A percentile compares a stretch with the other conserved stretches of the same genome.
Evolutionary conservation across 2,329 filamentous ascomycete species (phyloP).

Genomic region (Aspergillus fumigatiaffinis): DNA sequence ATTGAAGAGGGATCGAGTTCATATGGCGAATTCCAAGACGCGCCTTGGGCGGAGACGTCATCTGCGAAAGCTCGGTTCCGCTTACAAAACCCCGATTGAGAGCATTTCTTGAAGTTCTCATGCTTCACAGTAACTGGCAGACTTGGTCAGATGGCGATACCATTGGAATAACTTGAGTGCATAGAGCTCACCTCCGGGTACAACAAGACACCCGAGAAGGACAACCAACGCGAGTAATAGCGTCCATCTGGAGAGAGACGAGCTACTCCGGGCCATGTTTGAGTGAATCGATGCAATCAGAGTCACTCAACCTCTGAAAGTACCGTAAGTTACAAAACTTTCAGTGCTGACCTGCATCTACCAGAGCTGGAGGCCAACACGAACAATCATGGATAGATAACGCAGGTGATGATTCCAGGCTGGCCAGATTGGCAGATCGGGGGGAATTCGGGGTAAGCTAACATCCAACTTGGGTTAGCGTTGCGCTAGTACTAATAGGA

Average conservation of each 20-base stretch:
- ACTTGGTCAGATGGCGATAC: neutral
- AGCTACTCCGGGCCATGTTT: constrained; percentile 50
- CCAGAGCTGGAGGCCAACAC: constrained; percentile 15
- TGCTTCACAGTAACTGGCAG: constrained; percentile 77
- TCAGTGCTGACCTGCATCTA: constrained; percentile 31
- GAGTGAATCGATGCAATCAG: constrained; percentile 24
- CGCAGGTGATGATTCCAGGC: constrained; percentile 23
- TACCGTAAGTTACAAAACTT: constrained; percentile 13
- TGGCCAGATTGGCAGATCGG: constrained; percentile 24
- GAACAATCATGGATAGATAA: constrained; percentile 3
- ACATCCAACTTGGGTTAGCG: constrained; percentile 9
- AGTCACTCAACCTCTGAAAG: constrained; percentile 32
- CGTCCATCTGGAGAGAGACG: constrained; percentile 61
- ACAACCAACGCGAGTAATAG: constrained; percentile 58
- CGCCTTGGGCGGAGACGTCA: constrained; percentile 60
- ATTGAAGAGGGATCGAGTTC: constrained; percentile 67
- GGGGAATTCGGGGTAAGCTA: constrained; percentile 22
- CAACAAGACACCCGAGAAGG: constrained; percentile 57
- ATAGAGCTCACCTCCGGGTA: constrained; percentile 57
- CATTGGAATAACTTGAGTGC: neutral
- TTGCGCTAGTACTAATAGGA: constrained; percentile 10
- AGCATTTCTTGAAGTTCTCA: constrained; percentile 94
- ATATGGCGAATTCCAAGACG: constrained; percentile 77
- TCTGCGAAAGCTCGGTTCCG: constrained; percentile 90
- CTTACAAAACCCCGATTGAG: constrained; percentile 95